Conservation (phyloP, 1,284 basidiomycete species). For the Leccinum variabile region DNA sequence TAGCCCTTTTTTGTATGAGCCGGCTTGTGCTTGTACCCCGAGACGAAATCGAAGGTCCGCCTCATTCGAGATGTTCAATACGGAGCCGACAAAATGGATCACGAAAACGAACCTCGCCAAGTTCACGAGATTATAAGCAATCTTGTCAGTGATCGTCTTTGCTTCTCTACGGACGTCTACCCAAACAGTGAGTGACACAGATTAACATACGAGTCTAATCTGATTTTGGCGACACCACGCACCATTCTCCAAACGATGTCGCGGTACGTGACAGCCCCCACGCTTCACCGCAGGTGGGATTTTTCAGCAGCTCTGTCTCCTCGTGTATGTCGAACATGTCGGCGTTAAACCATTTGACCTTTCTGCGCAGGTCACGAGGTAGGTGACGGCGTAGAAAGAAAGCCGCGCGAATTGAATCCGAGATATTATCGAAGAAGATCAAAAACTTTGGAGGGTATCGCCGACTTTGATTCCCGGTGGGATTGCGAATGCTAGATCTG, state of each 20-base stretch:
- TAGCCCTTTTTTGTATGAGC: slow-evolving; percentile 72
- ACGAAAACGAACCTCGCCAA: slow-evolving; percentile 45
- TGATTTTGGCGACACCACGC: neutral
- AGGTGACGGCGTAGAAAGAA: neutral
- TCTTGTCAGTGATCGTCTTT: slow-evolving; percentile 68
- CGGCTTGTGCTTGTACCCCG: slow-evolving; percentile 72
- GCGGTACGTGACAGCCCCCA: slow-evolving; percentile 10
- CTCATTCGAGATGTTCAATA: slow-evolving; percentile 36
- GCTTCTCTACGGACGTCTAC: slow-evolving; percentile 56
- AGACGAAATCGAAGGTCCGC: slow-evolving; percentile 74
- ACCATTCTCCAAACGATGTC: slow-evolving; percentile 15
- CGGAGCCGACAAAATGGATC: slow-evolving; percentile 1
- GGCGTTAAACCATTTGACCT: slow-evolving; percentile 18
- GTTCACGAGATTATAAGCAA: slow-evolving; percentile 66
- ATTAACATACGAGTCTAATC: too few relatives aligned
- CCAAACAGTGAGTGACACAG: too few relatives aligned
- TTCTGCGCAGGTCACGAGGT: neutral
- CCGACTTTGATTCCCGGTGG: slow-evolving; percentile 13
- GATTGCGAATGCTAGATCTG: slow-evolving; percentile 34
- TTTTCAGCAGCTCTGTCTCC: neutral
- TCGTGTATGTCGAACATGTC: slow-evolving; percentile 11
- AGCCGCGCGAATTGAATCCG: neutral
- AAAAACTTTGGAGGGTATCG: slow-evolving; percentile 29
- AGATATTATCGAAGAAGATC: slow-evolving; percentile 35
- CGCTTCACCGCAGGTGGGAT: neutral